Conservation (phyloP, 441 rosid genomes). For the Erodium texanum region DNA sequence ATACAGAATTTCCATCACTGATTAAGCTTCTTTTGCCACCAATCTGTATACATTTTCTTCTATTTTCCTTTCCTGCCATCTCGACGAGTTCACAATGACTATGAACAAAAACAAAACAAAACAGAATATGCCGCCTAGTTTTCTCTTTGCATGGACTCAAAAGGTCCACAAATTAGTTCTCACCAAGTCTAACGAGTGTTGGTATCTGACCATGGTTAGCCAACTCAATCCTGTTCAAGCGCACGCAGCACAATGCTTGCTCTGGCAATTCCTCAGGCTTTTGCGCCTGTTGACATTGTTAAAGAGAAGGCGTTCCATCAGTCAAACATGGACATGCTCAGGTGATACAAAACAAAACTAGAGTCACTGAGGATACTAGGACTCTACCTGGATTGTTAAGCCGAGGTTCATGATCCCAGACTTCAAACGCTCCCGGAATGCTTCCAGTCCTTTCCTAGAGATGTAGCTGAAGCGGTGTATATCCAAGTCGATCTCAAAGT, state of each 20-base stretch:
- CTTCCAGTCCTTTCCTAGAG: conserved; percentile 79
- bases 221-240: conserved; percentile 66
- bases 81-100: not conserved
- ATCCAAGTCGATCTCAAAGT: conserved; percentile 77
- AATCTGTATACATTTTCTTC: not conserved
- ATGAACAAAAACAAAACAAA: not conserved
- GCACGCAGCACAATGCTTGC: conserved; percentile 61
- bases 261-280: conserved; percentile 83
- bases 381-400: conserved; percentile 68
- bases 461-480: conserved; percentile 81
- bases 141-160: not conserved
- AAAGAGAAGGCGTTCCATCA: not conserved
- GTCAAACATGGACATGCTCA: too few species aligned
- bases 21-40: not conserved
- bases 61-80: not conserved
- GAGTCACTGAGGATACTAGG: not conserved
- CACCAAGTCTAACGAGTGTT: conserved; percentile 42
- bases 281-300: conserved; percentile 46
- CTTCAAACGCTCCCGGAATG: conserved; percentile 59
- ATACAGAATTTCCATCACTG: not conserved
- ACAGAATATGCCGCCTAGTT: not conserved
- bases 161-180: conserved; percentile 21
- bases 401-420: conserved; percentile 65
- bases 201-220: conserved; percentile 69
- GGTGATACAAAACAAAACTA: too few species aligned